phyloP scores from a whole-genome alignment of 1,139 yeast genomes.

The Eremothecium gossypii region DNA sequence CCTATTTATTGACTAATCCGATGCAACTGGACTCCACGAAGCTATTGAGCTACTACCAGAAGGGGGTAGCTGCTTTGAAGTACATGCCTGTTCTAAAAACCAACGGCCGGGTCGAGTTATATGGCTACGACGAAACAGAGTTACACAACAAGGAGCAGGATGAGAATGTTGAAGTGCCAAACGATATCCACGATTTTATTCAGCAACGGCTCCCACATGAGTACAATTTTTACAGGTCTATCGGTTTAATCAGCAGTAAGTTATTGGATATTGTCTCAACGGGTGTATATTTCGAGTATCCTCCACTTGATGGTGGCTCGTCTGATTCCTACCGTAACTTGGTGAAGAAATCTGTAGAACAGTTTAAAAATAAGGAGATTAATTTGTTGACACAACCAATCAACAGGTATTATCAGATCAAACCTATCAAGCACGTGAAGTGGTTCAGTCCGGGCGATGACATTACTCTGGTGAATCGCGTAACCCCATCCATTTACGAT shows the following conservation, averaged over 20 bases:
- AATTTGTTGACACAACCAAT: constrained; percentile 64
- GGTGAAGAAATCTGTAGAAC: constrained; percentile 40
- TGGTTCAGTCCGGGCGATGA: constrained; percentile 48
- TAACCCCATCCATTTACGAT: constrained; percentile 40
- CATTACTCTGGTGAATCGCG: constrained; percentile 43
- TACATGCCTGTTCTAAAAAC: constrained; percentile 63
- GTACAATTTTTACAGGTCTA: constrained; percentile 67
- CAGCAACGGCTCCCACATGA: constrained; percentile 87
- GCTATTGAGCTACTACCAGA: constrained; percentile 36
- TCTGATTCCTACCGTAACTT: constrained; percentile 51
- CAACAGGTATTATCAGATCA: constrained; percentile 79
- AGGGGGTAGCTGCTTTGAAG: constrained; percentile 44
- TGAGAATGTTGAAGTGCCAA: constrained; percentile 41
- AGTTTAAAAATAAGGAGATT: constrained; percentile 49
- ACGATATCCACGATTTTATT: constrained; percentile 71
- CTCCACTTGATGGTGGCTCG: constrained; percentile 62
- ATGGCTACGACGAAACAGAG: constrained; percentile 24
- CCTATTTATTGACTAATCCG: constrained; percentile 25
- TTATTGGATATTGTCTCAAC: constrained; percentile 59
- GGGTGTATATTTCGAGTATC: constrained; percentile 54
- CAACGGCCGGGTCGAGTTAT: constrained; percentile 62
- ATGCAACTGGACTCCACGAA: constrained; percentile 15
- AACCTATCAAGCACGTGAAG: constrained; percentile 47
- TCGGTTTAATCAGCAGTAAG: constrained; percentile 64
- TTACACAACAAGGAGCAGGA: constrained; percentile 4